phyloP scores from a whole-genome alignment of 2,329 filamentous ascomycete genomes.

The Claviceps paspali region DNA sequence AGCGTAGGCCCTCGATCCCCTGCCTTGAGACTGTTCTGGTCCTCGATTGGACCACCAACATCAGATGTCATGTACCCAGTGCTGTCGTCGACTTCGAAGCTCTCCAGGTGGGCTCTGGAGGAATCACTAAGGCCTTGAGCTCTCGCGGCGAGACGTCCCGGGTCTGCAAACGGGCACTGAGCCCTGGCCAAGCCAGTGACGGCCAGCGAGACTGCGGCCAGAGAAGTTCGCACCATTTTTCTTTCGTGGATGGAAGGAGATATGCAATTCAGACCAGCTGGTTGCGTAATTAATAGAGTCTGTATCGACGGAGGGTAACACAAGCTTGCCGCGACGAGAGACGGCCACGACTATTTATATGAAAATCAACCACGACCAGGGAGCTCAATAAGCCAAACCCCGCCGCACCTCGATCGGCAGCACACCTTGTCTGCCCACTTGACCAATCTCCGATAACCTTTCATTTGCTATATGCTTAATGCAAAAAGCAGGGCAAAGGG shows the following conservation, averaged over 20 bases:
- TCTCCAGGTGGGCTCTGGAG: constrained; percentile 17
- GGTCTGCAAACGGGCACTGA: constrained; percentile 21
- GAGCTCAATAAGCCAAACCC: no score
- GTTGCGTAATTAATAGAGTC: no score
- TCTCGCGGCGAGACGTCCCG: constrained; percentile 12
- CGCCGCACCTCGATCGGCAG: not conserved
- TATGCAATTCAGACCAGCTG: no score
- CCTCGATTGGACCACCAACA: constrained; percentile 50
- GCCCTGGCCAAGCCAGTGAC: constrained; percentile 13
- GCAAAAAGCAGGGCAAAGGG: not conserved
- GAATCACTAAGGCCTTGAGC: constrained; percentile 7
- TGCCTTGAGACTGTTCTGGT: constrained; percentile 51
- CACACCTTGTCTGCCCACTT: not conserved
- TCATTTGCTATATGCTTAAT: not conserved
- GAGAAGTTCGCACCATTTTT: constrained; percentile 13
- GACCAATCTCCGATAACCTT: no score
- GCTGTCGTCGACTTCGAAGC: constrained; percentile 35
- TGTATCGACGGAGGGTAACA: not conserved
- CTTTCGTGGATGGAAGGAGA: not conserved
- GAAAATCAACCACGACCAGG: not conserved
- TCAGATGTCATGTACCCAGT: constrained; percentile 47
- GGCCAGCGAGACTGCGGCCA: constrained; percentile 12
- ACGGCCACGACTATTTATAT: constrained; percentile 2
- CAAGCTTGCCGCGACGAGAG: not conserved
- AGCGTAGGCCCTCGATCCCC: constrained; percentile 52